These are phyloP conservation scores for Colletotrichum neosansevieriae DNA, from an alignment of 2,329 filamentous ascomycete genomes.

Conservation along the genomic window DNA sequence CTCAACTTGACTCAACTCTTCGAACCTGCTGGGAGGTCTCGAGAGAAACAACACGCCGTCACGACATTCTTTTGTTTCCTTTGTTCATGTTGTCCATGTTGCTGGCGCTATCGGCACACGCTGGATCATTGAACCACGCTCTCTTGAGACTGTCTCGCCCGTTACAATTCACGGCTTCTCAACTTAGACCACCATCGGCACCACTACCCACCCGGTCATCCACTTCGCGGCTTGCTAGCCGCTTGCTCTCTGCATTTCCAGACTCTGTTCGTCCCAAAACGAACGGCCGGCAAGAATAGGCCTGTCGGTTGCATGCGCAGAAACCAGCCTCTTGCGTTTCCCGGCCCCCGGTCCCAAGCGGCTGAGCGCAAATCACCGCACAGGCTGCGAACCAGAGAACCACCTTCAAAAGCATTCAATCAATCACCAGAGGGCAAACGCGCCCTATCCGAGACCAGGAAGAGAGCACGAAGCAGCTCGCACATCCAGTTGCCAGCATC, in stretches of 20 bases:
- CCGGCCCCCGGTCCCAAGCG: conserved; percentile 45
- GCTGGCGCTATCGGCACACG: background rate
- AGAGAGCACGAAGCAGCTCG: conserved; percentile 26
- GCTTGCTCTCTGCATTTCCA: conserved; percentile 17
- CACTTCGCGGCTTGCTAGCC: conserved; percentile 24
- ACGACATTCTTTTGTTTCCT: background rate
- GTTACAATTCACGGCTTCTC: conserved; percentile 8
- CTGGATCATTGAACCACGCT: conserved; percentile 6
- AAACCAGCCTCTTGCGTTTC: conserved; percentile 39
- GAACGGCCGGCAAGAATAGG: conserved; percentile 24
- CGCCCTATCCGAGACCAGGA: conserved; percentile 20
- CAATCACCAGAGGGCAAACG: conserved; percentile 35
- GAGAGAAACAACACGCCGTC: background rate
- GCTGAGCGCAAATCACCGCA: conserved; percentile 36
- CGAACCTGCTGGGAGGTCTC: background rate
- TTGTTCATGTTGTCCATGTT: background rate
- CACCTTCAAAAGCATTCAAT: conserved; percentile 10
- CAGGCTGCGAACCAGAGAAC: conserved; percentile 21
- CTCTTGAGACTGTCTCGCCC: conserved; percentile 11
- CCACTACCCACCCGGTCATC: background rate
- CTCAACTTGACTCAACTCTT: conserved; percentile 7
- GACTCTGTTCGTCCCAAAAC: conserved; percentile 37
- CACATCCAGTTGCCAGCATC: conserved; percentile 34
- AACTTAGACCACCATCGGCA: background rate
- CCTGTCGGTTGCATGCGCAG: conserved; percentile 31